These are phyloP conservation scores for Basidioascus undulatus DNA, from an alignment of 768 basidiomycete species.

Conservation along the genomic window DNA sequence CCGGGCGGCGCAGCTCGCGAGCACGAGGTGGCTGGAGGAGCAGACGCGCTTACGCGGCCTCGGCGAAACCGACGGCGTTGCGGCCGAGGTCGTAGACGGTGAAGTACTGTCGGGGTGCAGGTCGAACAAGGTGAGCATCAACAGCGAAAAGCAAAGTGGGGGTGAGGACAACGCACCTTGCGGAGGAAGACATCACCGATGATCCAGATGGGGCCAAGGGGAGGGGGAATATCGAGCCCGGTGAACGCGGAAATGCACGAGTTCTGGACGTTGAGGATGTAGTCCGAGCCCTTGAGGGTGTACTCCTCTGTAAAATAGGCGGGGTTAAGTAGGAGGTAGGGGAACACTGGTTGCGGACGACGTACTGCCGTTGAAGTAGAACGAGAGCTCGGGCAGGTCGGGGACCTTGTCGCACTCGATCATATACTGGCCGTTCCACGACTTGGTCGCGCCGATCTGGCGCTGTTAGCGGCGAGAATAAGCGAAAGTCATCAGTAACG, in stretches of 20 bases:
- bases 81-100: constrained; percentile 21
- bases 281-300: constrained; percentile 57
- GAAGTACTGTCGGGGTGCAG: constrained; percentile 12
- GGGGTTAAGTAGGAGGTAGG: background rate
- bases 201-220: constrained; percentile 14
- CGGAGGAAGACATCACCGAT: constrained; percentile 64
- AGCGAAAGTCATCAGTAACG: background rate
- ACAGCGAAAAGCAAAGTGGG: constrained; percentile 21
- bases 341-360: constrained; percentile 5
- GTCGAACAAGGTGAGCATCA: background rate
- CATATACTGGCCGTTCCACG: constrained; percentile 81
- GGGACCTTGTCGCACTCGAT: constrained; percentile 68
- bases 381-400: constrained; percentile 55
- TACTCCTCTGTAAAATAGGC: constrained; percentile 20
- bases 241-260: constrained; percentile 88
- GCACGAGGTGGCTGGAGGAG: no score
- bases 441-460: constrained; percentile 69
- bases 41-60: constrained; percentile 13
- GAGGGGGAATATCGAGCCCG: constrained; percentile 57
- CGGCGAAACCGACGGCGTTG: constrained; percentile 66
- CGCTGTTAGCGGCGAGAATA: no score
- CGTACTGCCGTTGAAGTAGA: constrained; percentile 56
- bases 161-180: no score
- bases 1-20: no score
- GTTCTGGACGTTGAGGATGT: constrained; percentile 69